Base-by-base conservation (phyloP, 257 asterid species). In the Phtheirospermum japonicum region DNA sequence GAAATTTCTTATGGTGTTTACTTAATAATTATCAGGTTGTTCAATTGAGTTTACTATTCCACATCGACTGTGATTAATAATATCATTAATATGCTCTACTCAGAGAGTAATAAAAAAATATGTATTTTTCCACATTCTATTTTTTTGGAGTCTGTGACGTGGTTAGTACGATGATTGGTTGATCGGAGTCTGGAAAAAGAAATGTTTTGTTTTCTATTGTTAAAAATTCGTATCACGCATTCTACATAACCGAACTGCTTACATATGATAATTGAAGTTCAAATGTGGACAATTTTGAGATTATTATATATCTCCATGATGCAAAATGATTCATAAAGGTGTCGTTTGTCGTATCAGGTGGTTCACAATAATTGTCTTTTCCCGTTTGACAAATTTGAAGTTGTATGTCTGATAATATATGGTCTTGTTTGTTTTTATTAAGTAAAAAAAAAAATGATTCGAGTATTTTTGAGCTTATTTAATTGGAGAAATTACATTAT, bases 61-160 rank as follows among this genome's bases (percentile, higher is more conserved):
- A n/a, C n/a, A n/a, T n/a, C n/a, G n/a, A n/a, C n/a, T n/a, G n/a
- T n/a, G n/a, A n/a, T n/a, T n/a, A n/a, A n/a, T n/a, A n/a, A 30
- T 63, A 63, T 30, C 53, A 14, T n/a, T 43, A 51, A 59, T 46
- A 4, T 53, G 69, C 33, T 50, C n/a, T n/a, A n/a, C n/a, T n/a
- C n/a, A n/a, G n/a, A n/a, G n/a, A n/a, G n/a, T n/a, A n/a, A n/a
- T n/a, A n/a, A n/a, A n/a, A n/a, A n/a, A n/a, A n/a, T n/a, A n/a
- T n/a, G n/a, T n/a, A n/a, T n/a, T n/a, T n/a, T n/a, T n/a, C n/a
- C n/a, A n/a, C n/a, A n/a, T n/a, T n/a, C n/a, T n/a, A n/a, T n/a
- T n/a, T n/a, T n/a, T n/a, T n/a, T n/a, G n/a, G n/a, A n/a, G n/a
- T n/a, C n/a, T n/a, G n/a, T n/a, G n/a, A n/a, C n/a, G n/a, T n/a